Percentiles rank a stretch among this genome's conserved stretches.
phyloP scores from a whole-genome alignment of 148 eudicot species.

The Nepenthes mirabilis region DNA sequence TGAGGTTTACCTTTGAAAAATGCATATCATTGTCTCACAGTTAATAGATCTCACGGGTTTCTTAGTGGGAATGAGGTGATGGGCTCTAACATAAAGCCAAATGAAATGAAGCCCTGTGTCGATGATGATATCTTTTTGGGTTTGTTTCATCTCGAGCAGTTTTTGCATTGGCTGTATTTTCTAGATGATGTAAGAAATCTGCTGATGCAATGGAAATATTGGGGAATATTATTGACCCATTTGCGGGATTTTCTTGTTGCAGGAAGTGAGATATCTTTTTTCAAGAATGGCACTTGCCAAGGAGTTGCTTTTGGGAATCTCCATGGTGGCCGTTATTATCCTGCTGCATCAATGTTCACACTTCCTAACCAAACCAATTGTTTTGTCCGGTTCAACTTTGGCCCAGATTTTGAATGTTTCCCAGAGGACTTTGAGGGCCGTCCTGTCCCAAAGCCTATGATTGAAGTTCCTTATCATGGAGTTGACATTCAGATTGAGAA shows the following conservation, averaged over 20 bases:
- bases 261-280: constrained; percentile 95
- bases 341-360: constrained; percentile 98
- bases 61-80: too few species aligned
- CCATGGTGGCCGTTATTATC: constrained; percentile 83
- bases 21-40: too few species aligned
- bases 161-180: not conserved
- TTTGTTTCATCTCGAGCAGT: not conserved
- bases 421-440: constrained; percentile 78
- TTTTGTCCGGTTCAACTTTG: constrained; percentile 84
- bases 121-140: too few species aligned
- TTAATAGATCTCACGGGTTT: too few species aligned
- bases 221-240: not conserved
- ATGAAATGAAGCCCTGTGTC: too few species aligned
- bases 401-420: constrained; percentile 77
- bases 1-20: too few species aligned
- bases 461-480: constrained; percentile 86
- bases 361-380: constrained; percentile 96
- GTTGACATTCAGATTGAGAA: constrained; percentile 58
- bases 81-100: too few species aligned
- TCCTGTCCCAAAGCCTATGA: constrained; percentile 75
- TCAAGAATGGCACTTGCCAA: constrained; percentile 81
- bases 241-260: constrained; percentile 15
- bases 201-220: too few species aligned
- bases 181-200: too few species aligned
- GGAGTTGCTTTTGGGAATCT: constrained; percentile 84